Percentiles rank a stretch among this genome's conserved stretches.
phyloP scores from a whole-genome alignment of 2,329 filamentous ascomycete species.

The Fusarium tanahbumbuense region DNA sequence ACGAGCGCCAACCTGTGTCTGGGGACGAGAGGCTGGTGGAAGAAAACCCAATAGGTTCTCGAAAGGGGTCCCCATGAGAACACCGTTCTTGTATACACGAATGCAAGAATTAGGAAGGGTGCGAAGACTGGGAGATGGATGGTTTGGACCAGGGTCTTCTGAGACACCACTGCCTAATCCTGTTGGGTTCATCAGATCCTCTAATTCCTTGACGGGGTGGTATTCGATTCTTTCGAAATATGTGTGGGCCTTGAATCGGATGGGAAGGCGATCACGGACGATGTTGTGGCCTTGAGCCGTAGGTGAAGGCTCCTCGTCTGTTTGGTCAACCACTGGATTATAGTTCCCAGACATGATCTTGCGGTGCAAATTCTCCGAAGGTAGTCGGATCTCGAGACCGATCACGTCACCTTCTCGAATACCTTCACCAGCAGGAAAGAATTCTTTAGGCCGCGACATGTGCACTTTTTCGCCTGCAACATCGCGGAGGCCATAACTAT shows the following conservation, averaged over 20 bases:
- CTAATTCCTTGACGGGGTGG: constrained; percentile 86
- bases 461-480: constrained; percentile 91
- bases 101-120: constrained; percentile 89
- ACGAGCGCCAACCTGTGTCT: constrained; percentile 77
- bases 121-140: constrained; percentile 78
- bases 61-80: constrained; percentile 86
- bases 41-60: constrained; percentile 90
- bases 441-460: constrained; percentile 92
- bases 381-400: constrained; percentile 90
- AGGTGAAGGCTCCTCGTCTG: constrained; percentile 66
- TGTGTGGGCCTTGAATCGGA: constrained; percentile 91
- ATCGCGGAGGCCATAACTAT: constrained; percentile 94
- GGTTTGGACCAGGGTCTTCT: constrained; percentile 76
- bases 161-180: constrained; percentile 58
- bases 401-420: constrained; percentile 93
- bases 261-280: constrained; percentile 93
- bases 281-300: constrained; percentile 78
- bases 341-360: constrained; percentile 90
- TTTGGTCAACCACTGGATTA: constrained; percentile 82
- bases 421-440: constrained; percentile 82
- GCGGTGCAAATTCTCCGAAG: constrained; percentile 84
- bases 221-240: constrained; percentile 96
- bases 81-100: constrained; percentile 92
- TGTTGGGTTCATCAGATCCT: constrained; percentile 79
- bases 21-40: constrained; percentile 84